Evolutionary conservation across 2,329 filamentous ascomycete species (phyloP).

Genomic region (Graphilbum fragrans): DNA sequence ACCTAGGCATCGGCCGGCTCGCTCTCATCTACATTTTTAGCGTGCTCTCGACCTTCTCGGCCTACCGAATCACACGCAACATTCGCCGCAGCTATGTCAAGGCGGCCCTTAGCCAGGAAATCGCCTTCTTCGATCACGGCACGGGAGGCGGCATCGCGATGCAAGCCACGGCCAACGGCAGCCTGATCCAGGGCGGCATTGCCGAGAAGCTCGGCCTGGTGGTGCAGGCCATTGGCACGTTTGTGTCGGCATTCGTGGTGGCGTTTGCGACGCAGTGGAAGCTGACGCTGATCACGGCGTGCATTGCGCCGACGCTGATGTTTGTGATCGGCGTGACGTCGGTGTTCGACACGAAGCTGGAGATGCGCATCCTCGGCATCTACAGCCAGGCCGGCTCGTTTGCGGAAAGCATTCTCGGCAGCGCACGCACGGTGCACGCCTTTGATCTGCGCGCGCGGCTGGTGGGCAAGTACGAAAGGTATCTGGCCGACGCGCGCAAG

Average conservation of each 20-base stretch:
- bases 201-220: slow-evolving; percentile 13
- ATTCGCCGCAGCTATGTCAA: too few species aligned
- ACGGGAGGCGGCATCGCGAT: too few species aligned
- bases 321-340: slow-evolving; percentile 15
- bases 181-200: slow-evolving; percentile 5
- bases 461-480: too few species aligned
- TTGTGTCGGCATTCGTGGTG: slow-evolving; percentile 35
- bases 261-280: slow-evolving; percentile 67
- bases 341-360: slow-evolving; percentile 1
- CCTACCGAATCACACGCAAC: too few species aligned
- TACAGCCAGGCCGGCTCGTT: slow-evolving; percentile 24
- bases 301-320: slow-evolving; percentile 6
- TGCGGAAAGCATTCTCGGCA: slow-evolving; percentile 36
- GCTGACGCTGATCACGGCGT: slow-evolving; percentile 45
- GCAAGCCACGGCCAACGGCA: slow-evolving; percentile 23
- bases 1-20: too few species aligned
- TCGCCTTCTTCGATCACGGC: too few species aligned
- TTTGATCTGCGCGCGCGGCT: too few species aligned
- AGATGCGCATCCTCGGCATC: background rate
- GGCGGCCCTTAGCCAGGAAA: too few species aligned
- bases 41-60: too few species aligned
- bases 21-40: too few species aligned
- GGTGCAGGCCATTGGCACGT: slow-evolving; percentile 14
- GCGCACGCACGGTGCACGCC: slow-evolving; percentile 36
- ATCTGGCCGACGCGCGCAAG: too few species aligned